Evolutionary conservation across 192 early-diverging fungal species (phyloP).

Genomic region (Backusella sp.): DNA sequence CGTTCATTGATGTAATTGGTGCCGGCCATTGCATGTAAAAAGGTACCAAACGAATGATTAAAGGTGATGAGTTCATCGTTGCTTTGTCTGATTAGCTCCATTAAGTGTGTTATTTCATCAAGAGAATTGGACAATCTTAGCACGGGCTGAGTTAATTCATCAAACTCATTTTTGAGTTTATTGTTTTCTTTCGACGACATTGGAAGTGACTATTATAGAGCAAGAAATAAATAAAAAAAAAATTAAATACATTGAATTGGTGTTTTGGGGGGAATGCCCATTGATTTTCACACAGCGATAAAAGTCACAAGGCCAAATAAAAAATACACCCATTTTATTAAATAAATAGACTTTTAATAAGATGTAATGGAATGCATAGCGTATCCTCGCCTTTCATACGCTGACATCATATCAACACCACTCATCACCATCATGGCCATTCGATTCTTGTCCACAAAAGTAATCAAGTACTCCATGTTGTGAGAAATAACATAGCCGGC

Average conservation of each 20-base stretch:
- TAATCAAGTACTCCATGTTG: conserved; percentile 5
- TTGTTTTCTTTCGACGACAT: not conserved
- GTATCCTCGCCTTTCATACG: not conserved
- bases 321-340: not conserved
- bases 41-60: not conserved
- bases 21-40: not conserved
- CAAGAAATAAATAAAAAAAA: not conserved
- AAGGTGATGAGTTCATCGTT: not conserved
- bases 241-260: no score
- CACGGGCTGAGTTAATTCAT: not conserved
- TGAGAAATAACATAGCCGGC: conserved; percentile 17
- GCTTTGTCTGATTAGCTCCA: not conserved
- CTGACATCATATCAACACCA: not conserved
- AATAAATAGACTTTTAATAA: not conserved
- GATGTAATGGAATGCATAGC: not conserved
- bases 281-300: not conserved
- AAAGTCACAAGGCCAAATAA: not conserved
- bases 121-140: not conserved
- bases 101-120: not conserved
- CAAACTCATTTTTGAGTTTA: not conserved
- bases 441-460: not conserved
- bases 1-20: not conserved
- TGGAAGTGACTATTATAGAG: no score
- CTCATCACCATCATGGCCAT: conserved; percentile 2
- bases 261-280: no score